Evolutionary conservation across 2,329 filamentous ascomycete genomes (phyloP).

Genomic region (Ploettnerulaceae sp.): DNA sequence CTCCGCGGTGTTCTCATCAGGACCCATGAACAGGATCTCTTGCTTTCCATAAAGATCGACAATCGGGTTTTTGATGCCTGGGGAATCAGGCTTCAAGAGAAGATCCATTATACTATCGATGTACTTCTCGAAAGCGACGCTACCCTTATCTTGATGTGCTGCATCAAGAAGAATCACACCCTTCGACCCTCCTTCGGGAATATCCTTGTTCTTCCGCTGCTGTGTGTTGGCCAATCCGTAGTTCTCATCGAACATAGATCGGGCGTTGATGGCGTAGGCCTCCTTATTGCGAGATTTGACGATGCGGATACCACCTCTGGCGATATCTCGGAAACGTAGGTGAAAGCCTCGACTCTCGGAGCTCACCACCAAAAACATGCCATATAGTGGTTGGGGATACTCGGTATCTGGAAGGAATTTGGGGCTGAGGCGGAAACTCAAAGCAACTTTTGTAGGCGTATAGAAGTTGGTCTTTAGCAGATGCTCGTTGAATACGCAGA

Average conservation of each 20-base stretch:
- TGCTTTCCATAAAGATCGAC: slow-evolving; percentile 92
- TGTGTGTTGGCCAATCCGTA: slow-evolving; percentile 98
- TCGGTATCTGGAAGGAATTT: slow-evolving; percentile 85
- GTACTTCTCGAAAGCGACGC: slow-evolving; percentile 97
- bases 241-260: slow-evolving; percentile 96
- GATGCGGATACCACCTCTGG: slow-evolving; percentile 94
- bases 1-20: slow-evolving; percentile 97
- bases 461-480: slow-evolving; percentile 94
- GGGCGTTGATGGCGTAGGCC: slow-evolving; percentile 91
- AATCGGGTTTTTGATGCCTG: slow-evolving; percentile 98
- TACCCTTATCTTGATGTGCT: slow-evolving; percentile 87
- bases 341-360: slow-evolving; percentile 97
- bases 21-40: slow-evolving; percentile 97
- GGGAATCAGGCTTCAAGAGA: slow-evolving; percentile 80
- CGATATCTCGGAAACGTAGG: slow-evolving; percentile 93
- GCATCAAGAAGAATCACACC: slow-evolving; percentile 93
- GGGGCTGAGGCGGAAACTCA: slow-evolving; percentile 92
- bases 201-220: slow-evolving; percentile 99
- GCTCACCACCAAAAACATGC: slow-evolving; percentile 98
- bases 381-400: slow-evolving; percentile 89
- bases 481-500: slow-evolving; percentile 89
- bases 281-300: slow-evolving; percentile 97
- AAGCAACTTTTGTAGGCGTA: slow-evolving; percentile 94
- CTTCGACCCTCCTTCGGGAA: slow-evolving; percentile 96
- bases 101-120: slow-evolving; percentile 98